phyloP scores from a whole-genome alignment of 371 early-diverging fungal genomes.

The Mortierella sp. region DNA sequence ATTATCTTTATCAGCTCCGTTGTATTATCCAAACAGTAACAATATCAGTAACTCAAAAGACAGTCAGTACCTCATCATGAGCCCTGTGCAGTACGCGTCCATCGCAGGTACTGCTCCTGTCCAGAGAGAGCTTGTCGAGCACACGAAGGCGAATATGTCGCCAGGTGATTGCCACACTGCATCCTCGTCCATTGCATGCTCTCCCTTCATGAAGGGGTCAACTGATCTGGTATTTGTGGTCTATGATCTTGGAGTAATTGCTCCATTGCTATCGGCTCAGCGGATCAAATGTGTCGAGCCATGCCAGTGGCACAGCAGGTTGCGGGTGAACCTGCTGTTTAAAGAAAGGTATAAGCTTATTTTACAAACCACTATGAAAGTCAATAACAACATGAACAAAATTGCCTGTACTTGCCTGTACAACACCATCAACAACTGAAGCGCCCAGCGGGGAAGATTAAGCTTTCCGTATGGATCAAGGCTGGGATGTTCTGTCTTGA shows the following conservation, averaged over 20 bases:
- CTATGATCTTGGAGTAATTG: slow-evolving; percentile 8
- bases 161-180: too few relatives aligned
- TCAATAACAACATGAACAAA: not conserved
- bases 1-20: not conserved
- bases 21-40: not conserved
- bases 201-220: too few relatives aligned
- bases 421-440: not conserved
- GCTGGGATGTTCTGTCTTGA: not conserved
- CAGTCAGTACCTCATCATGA: slow-evolving; percentile 11
- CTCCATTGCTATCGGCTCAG: not conserved
- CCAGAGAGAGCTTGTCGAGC: too few relatives aligned
- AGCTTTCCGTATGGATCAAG: not conserved
- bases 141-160: too few relatives aligned
- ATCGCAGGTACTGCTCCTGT: not conserved
- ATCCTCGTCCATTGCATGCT: too few relatives aligned
- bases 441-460: not conserved
- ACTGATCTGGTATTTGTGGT: not conserved
- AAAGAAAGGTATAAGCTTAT: not conserved
- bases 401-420: not conserved
- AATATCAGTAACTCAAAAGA: slow-evolving; percentile 2
- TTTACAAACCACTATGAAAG: not conserved
- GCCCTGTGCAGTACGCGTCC: not conserved
- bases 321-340: not conserved
- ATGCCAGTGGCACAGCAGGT: not conserved
- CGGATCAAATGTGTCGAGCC: not conserved